Evolutionary conservation across 768 basidiomycete species (phyloP).

Genomic region (Mycena crocata): DNA sequence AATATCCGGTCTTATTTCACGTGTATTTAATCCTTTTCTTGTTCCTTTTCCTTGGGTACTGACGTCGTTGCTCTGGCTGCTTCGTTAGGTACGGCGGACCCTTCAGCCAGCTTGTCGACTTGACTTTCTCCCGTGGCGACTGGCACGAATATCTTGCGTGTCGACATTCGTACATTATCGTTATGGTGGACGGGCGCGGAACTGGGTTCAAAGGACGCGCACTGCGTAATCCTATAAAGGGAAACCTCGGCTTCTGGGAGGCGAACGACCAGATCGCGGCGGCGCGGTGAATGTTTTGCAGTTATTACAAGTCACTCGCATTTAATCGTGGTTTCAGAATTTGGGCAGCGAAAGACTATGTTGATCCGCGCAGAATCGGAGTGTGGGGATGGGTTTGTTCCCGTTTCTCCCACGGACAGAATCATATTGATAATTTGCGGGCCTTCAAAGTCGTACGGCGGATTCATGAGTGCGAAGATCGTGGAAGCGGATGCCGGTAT

Average conservation of each 20-base stretch:
- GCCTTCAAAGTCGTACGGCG: slow-evolving; percentile 84
- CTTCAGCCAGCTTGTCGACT: slow-evolving; percentile 80
- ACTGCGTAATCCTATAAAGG: slow-evolving; percentile 87
- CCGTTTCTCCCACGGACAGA: slow-evolving; percentile 5
- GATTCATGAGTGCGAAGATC: slow-evolving; percentile 95
- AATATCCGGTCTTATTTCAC: slow-evolving; percentile 93
- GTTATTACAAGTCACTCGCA: neutral
- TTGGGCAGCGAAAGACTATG: slow-evolving; percentile 89
- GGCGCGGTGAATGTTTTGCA: slow-evolving; percentile 83
- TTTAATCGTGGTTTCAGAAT: slow-evolving; percentile 54
- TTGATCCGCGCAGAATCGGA: slow-evolving; percentile 89
- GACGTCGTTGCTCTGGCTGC: slow-evolving; percentile 15
- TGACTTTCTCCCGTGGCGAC: slow-evolving; percentile 69
- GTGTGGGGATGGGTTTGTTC: slow-evolving; percentile 96
- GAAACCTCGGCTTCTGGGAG: slow-evolving; percentile 91
- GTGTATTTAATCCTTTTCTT: slow-evolving; percentile 62
- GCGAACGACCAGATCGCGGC: slow-evolving; percentile 90
- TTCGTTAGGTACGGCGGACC: slow-evolving; percentile 88
- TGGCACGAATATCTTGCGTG: slow-evolving; percentile 92
- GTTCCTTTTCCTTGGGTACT: neutral
- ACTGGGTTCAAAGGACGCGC: slow-evolving; percentile 91
- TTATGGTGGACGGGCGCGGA: slow-evolving; percentile 92
- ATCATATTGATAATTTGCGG: slow-evolving; percentile 14
- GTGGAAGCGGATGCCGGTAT: slow-evolving; percentile 91
- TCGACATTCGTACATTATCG: slow-evolving; percentile 84